phyloP scores from a whole-genome alignment of 2,329 filamentous ascomycete species.

The Microsporum audouinii region DNA sequence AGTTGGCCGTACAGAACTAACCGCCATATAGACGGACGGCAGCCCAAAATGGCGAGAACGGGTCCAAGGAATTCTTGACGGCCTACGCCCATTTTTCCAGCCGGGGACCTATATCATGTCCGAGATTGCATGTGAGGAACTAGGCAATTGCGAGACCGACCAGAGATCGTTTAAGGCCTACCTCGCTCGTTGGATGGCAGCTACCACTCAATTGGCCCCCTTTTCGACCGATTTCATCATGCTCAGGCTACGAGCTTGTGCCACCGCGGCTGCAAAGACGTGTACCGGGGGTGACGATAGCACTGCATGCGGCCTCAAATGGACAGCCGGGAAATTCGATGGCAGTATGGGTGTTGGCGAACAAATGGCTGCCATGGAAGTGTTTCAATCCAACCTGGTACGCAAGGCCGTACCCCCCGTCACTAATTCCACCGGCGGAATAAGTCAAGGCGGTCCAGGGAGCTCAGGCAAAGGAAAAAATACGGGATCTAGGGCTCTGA shows the following conservation, averaged over 20 bases:
- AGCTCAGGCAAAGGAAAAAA: conserved; percentile 12
- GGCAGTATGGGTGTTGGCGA: conserved; percentile 52
- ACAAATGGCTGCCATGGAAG: conserved; percentile 56
- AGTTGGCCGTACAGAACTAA: not conserved
- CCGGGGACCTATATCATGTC: conserved; percentile 42
- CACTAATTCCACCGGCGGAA: conserved; percentile 49
- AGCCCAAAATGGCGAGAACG: conserved; percentile 44
- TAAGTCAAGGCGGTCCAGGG: conserved; percentile 19
- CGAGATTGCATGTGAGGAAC: conserved; percentile 56
- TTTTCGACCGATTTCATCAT: conserved; percentile 45
- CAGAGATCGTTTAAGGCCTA: conserved; percentile 64
- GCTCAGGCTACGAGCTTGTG: conserved; percentile 47
- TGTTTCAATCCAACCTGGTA: conserved; percentile 51
- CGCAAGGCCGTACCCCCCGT: conserved; percentile 37
- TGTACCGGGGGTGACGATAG: conserved; percentile 51
- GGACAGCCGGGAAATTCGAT: conserved; percentile 45
- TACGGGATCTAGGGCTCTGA: conserved; percentile 5
- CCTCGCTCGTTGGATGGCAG: conserved; percentile 53
- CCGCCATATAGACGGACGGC: conserved; percentile 29
- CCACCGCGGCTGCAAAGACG: conserved; percentile 48
- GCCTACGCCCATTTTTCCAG: conserved; percentile 43
- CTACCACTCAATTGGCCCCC: conserved; percentile 52
- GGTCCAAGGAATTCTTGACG: conserved; percentile 45
- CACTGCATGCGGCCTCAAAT: conserved; percentile 54
- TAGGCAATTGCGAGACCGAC: conserved; percentile 53